Base-by-base conservation (phyloP, 2,329 filamentous ascomycete genomes). In the Magnaporthiopsis incrustans region DNA sequence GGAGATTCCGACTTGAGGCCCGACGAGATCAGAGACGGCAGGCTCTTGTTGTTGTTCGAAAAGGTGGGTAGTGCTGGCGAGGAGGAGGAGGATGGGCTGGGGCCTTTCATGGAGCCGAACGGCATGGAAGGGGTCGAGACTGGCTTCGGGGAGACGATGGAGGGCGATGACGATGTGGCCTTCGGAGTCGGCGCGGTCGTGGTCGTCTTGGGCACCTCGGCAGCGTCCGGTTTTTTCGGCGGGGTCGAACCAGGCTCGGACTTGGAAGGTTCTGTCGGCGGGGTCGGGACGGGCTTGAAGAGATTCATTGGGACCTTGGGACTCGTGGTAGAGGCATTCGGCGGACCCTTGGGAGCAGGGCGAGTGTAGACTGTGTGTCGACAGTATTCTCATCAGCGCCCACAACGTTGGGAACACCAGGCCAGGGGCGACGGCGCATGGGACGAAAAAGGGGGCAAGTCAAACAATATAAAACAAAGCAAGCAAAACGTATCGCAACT, bases 361-460 rank as follows among this genome's bases (percentile, higher is more conserved):
- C 85, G 80, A 58, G 86, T 88, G 70, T 89, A 89, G 65, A 88
- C 86, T 88, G 67, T 12, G 30, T 2, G 12, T 25, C 11, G 44
- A 6, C 8, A 22, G 22, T n/a, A 2, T 53, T n/a, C 33, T 12
- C 10, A 32, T 53, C 22, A 50, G 25, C 22, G 59, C 27, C 50
- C 25, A 10, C 35, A 26, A 33, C 26, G 14, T 38, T 57, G 22
- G n/a, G n/a, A 26, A 58, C 26, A 26, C 12, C 26, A 58, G 26
- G 57, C 30, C 26, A 22, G 25, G 26, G 57, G 25, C 12, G 12
- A 12, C 57, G 25, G 14, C 25, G 8, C 26, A 58, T 27, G 18
- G 57, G 32, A 60, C 22, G 14, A 25, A 60, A 35, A 7, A 30
- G 30, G 27, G 22, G 57, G 25, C 26, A 30, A 22, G 26, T 2